A percentile compares a stretch with the other conserved stretches of the same genome.
These are phyloP conservation scores for Strobilomyces confusus DNA, from an alignment of 768 basidiomycete genomes.

Conservation along the genomic window DNA sequence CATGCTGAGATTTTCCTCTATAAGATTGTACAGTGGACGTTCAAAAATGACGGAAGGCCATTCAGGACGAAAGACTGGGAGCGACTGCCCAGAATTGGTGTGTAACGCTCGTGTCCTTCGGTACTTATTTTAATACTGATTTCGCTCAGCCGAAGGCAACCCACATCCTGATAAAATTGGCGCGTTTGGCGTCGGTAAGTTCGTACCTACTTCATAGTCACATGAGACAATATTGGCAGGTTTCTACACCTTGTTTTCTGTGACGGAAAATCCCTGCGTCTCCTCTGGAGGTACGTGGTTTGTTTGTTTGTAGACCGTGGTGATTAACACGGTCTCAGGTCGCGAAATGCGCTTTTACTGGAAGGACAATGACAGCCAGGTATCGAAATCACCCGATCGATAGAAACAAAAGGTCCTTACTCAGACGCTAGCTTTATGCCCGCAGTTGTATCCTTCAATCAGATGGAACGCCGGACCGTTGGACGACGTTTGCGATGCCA, in stretches of 20 bases:
- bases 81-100: slow-evolving; percentile 87
- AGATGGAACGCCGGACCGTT: slow-evolving; percentile 27
- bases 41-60: slow-evolving; percentile 77
- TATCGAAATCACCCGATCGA: slow-evolving; percentile 15
- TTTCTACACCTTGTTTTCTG: slow-evolving; percentile 77
- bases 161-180: slow-evolving; percentile 94
- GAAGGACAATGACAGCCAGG: not conserved
- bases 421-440: slow-evolving; percentile 60
- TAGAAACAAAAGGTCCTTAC: not conserved
- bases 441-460: not conserved
- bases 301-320: not conserved
- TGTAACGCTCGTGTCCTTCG: slow-evolving; percentile 5
- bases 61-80: slow-evolving; percentile 88
- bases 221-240: slow-evolving; percentile 29
- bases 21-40: slow-evolving; percentile 75
- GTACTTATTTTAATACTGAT: not conserved
- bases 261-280: slow-evolving; percentile 37
- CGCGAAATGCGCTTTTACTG: slow-evolving; percentile 1
- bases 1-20: too few relatives aligned
- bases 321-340: not conserved
- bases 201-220: not conserved
- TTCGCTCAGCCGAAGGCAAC: slow-evolving; percentile 73
- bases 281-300: slow-evolving; percentile 21
- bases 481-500: slow-evolving; percentile 86
- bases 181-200: slow-evolving; percentile 77